These are phyloP conservation scores for Rhizopus microsporus DNA, from an alignment of 371 early-diverging fungal genomes.

Conservation along the genomic window DNA sequence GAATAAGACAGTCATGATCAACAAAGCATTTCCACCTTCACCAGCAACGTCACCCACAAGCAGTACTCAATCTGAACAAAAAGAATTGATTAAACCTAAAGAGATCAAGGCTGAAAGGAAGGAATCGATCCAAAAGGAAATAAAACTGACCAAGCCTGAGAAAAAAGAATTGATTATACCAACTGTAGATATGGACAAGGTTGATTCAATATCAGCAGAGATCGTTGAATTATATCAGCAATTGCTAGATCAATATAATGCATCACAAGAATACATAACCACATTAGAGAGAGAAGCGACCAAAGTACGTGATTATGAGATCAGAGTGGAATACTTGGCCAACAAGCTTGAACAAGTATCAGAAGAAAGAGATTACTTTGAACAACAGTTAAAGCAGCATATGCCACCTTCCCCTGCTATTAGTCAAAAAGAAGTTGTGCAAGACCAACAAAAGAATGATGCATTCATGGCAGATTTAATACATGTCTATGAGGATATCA, in stretches of 20 bases:
- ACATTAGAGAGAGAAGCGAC: constrained; percentile 34
- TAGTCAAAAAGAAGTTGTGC: constrained; percentile 15
- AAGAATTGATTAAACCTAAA: too few relatives aligned
- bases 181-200: not conserved
- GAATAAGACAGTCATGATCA: constrained; percentile 10
- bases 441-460: constrained; percentile 25
- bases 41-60: constrained; percentile 16
- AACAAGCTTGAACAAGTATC: constrained; percentile 45
- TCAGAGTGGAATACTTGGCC: constrained; percentile 44
- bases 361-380: constrained; percentile 40
- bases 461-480: constrained; percentile 33
- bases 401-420: constrained; percentile 13
- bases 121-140: not conserved
- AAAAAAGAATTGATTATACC: not conserved
- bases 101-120: too few relatives aligned
- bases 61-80: not conserved
- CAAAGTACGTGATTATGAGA: constrained; percentile 47
- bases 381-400: constrained; percentile 22
- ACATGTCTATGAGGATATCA: constrained; percentile 37
- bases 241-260: constrained; percentile 23
- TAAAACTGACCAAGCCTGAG: not conserved
- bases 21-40: constrained; percentile 9
- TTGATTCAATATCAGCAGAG: constrained; percentile 26
- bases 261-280: constrained; percentile 25
- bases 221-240: constrained; percentile 27